Percentiles rank a stretch among this genome's conserved stretches.
These are phyloP conservation scores for Ziziphus jujuba DNA, from an alignment of 306 rosid species.

Conservation along the genomic window DNA sequence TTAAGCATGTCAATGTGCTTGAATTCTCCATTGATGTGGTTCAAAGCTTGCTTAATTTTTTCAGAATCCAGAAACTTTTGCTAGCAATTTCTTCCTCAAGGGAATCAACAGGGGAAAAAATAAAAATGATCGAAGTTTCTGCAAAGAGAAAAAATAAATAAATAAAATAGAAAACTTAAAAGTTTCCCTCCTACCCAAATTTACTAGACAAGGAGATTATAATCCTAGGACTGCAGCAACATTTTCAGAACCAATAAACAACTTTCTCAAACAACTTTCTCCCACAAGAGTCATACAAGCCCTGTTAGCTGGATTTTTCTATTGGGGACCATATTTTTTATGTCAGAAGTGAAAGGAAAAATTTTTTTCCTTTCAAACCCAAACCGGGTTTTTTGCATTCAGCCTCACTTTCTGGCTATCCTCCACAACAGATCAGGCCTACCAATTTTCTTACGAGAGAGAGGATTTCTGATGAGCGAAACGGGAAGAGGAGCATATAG, in stretches of 20 bases:
- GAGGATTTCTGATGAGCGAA: constrained; percentile 44
- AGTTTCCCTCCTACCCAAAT: constrained; percentile 46
- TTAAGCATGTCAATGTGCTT: constrained; percentile 72
- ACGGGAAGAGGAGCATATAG: constrained; percentile 55
- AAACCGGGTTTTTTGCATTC: constrained; percentile 56
- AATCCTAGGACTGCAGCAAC: constrained; percentile 79
- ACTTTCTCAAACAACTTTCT: constrained; percentile 73
- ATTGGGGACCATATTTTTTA: constrained; percentile 51
- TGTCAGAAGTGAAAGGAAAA: constrained; percentile 34
- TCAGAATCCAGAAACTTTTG: constrained; percentile 51
- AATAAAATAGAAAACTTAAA: constrained; percentile 38
- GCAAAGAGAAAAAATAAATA: no score
- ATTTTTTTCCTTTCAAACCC: constrained; percentile 35
- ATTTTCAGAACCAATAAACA: constrained; percentile 87
- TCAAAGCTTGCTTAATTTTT: constrained; percentile 55
- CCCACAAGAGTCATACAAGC: constrained; percentile 54
- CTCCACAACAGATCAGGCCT: constrained; percentile 57
- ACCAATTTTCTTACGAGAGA: constrained; percentile 56
- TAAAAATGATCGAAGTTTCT: constrained; percentile 31
- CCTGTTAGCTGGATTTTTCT: constrained; percentile 44
- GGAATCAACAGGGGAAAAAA: constrained; percentile 19
- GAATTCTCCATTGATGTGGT: constrained; percentile 81
- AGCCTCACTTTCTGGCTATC: constrained; percentile 65
- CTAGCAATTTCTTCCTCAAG: constrained; percentile 31
- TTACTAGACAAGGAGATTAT: constrained; percentile 51